A percentile compares a stretch with the other conserved stretches of the same genome.
These are phyloP conservation scores for Apostasia shenzhenica DNA, from an alignment of 106 monocot genomes.

Conservation along the genomic window DNA sequence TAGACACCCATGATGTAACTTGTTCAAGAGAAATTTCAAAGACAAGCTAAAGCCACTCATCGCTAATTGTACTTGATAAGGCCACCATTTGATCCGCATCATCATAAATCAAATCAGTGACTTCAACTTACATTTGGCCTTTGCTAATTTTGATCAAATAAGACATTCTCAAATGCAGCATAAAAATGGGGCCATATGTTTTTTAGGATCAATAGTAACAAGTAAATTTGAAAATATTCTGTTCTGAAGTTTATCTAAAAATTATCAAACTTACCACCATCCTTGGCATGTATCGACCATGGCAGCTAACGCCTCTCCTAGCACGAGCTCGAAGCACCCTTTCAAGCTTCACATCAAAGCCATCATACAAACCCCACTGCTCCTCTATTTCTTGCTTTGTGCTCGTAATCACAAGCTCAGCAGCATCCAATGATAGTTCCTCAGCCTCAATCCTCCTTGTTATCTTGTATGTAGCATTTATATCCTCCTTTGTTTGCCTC, in stretches of 20 bases:
- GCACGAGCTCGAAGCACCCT: slow-evolving; percentile 71
- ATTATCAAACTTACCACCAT: slow-evolving; percentile 62
- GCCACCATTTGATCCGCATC: no score
- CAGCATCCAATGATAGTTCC: slow-evolving; percentile 82
- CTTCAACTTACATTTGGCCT: no score
- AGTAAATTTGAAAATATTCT: no score
- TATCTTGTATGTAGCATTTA: slow-evolving; percentile 94
- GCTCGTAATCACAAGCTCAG: slow-evolving; percentile 88
- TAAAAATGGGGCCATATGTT: no score
- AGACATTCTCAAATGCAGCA: no score
- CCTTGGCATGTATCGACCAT: slow-evolving; percentile 90
- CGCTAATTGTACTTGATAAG: no score
- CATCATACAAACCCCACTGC: slow-evolving; percentile 97
- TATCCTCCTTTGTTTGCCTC: slow-evolving; percentile 80
- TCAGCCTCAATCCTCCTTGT: slow-evolving; percentile 93
- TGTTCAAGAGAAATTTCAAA: not conserved
- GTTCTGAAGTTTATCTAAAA: no score
- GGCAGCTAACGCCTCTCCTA: slow-evolving; percentile 57
- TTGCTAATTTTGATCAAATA: no score
- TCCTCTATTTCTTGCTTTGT: slow-evolving; percentile 97
- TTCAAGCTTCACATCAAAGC: slow-evolving; percentile 92
- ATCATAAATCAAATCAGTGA: no score
- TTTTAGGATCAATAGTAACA: no score
- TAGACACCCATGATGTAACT: not conserved
- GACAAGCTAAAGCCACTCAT: no score